Conservation (phyloP, 441 rosid genomes). For the Brassica balearica region DNA sequence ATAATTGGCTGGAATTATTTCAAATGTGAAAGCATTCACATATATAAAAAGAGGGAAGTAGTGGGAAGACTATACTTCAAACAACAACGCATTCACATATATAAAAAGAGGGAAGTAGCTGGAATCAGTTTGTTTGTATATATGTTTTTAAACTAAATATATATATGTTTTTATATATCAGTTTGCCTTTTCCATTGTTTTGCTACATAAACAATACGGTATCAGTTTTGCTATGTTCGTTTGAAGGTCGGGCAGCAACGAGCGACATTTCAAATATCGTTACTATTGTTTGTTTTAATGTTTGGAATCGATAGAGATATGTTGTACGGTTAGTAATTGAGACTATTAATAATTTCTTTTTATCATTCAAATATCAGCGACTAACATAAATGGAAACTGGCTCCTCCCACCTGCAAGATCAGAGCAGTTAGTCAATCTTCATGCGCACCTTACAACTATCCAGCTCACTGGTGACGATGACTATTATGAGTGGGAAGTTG, state of each 20-base stretch:
- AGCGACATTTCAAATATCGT: no score
- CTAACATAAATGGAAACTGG: no score
- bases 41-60: conserved; percentile 19
- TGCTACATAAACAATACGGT: conserved; percentile 17
- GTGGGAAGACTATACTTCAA: conserved; percentile 38
- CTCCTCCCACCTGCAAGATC: no score
- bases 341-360: not conserved
- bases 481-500: no score
- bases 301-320: no score
- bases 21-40: not conserved
- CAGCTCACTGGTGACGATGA: no score
- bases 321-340: no score
- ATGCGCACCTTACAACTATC: no score
- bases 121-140: conserved; percentile 1
- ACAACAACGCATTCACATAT: not conserved
- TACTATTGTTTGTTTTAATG: no score
- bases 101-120: not conserved
- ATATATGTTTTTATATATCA: not conserved
- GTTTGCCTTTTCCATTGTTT: not conserved
- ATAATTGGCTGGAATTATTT: not conserved
- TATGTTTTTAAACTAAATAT: not conserved
- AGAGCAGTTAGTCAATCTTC: no score
- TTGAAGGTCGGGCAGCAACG: no score
- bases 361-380: no score
- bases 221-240: not conserved